These are phyloP conservation scores for Xenoacremonium recifei DNA, from an alignment of 2,329 filamentous ascomycete genomes.

Conservation along the genomic window DNA sequence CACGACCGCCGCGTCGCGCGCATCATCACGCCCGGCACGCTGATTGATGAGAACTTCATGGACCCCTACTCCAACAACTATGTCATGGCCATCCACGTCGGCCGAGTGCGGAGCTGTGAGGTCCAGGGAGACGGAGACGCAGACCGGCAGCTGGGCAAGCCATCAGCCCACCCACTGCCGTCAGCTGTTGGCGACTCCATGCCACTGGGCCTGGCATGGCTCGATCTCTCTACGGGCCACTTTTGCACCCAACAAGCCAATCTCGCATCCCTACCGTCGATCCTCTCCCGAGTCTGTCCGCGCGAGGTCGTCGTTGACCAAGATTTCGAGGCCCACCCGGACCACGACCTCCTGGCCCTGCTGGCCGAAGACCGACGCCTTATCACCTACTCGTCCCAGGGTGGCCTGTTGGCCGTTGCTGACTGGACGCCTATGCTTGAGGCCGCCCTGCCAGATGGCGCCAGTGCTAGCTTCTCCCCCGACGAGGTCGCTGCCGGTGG, in stretches of 20 bases:
- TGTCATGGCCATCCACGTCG: constrained; percentile 73
- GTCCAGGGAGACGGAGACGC: background rate
- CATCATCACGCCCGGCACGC: constrained; percentile 88
- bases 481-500: constrained; percentile 76
- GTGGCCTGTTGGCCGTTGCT: constrained; percentile 46
- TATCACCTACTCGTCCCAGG: constrained; percentile 66
- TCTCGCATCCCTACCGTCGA: constrained; percentile 70
- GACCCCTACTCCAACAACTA: constrained; percentile 94
- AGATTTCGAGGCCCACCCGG: constrained; percentile 53
- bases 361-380: constrained; percentile 73
- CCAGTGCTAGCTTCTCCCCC: constrained; percentile 56
- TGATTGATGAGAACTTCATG: constrained; percentile 98
- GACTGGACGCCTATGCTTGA: constrained; percentile 80
- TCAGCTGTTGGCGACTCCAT: constrained; percentile 20
- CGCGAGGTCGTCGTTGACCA: constrained; percentile 81
- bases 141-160: background rate
- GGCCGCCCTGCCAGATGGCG: constrained; percentile 58
- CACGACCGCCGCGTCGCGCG: constrained; percentile 84
- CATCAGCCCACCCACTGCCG: constrained; percentile 8
- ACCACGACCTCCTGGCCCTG: constrained; percentile 63
- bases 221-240: constrained; percentile 91
- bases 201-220: constrained; percentile 79
- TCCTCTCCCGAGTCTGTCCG: constrained; percentile 78
- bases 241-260: constrained; percentile 83
- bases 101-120: constrained; percentile 8